Evolutionary conservation across 495 filamentous ascomycete genomes (phyloP).

Genomic region (Aspergillus wentii): DNA sequence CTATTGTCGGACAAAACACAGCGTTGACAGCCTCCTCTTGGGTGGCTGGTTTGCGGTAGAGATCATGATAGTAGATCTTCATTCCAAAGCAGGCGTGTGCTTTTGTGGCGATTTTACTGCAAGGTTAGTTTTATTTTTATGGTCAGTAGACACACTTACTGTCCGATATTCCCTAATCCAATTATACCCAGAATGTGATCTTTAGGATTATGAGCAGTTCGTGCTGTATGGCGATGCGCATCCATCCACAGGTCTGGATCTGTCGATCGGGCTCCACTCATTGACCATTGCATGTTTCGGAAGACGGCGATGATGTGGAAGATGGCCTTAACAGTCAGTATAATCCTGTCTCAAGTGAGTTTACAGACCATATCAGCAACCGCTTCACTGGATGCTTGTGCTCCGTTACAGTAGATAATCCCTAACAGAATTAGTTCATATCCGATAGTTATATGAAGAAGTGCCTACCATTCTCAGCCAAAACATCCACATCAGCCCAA

Average conservation of each 20-base stretch:
- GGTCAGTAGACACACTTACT: too few species aligned
- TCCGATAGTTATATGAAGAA: too few species aligned
- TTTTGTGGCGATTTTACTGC: conserved; percentile 61
- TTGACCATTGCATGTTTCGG: conserved; percentile 58
- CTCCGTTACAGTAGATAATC: conserved; percentile 66
- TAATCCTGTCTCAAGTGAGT: too few species aligned
- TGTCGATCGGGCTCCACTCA: conserved; percentile 30
- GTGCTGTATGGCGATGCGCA: conserved; percentile 53
- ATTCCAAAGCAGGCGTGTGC: conserved; percentile 57
- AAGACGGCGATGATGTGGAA: conserved; percentile 61
- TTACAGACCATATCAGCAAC: conserved; percentile 54
- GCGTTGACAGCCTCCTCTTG: conserved; percentile 28
- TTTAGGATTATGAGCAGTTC: conserved; percentile 48
- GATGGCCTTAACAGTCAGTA: too few species aligned
- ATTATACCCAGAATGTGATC: conserved; percentile 52
- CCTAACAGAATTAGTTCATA: conserved; percentile 39
- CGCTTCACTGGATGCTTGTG: conserved; percentile 63
- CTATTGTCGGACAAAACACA: conserved; percentile 46
- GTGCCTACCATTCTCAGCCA: conserved; percentile 60
- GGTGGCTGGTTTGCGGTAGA: conserved; percentile 47
- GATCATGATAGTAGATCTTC: conserved; percentile 64
- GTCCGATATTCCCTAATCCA: conserved; percentile 66
- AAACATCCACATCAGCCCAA: conserved; percentile 64
- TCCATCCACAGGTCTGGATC: conserved; percentile 38
- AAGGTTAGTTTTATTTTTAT: too few species aligned